A percentile compares a stretch with the other conserved stretches of the same genome.
phyloP scores from a whole-genome alignment of 2,329 filamentous ascomycete genomes.

The Clonostachys byssicola region DNA sequence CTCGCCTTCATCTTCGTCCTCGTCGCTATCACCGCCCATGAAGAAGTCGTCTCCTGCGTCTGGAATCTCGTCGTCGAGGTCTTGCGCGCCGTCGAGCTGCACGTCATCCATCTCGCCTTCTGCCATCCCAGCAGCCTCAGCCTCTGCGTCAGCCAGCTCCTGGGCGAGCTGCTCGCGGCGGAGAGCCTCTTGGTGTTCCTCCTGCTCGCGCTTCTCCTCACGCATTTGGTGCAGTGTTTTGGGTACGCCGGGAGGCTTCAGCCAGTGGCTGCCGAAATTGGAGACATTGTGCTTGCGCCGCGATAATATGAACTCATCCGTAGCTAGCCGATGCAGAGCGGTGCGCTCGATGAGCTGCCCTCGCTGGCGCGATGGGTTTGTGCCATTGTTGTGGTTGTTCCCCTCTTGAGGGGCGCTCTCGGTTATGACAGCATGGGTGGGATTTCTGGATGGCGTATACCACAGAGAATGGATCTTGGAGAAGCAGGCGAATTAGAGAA shows the following conservation, averaged over 20 bases:
- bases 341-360: constrained; percentile 50
- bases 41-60: constrained; percentile 57
- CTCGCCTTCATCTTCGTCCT: constrained; percentile 28
- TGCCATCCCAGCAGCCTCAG: constrained; percentile 27
- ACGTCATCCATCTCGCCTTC: constrained; percentile 46
- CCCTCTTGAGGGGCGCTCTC: constrained; percentile 21
- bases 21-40: constrained; percentile 39
- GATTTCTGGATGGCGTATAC: constrained; percentile 63
- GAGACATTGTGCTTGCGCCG: constrained; percentile 77
- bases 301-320: constrained; percentile 74
- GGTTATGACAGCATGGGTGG: constrained; percentile 26
- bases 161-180: constrained; percentile 66
- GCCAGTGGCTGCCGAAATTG: constrained; percentile 86
- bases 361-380: constrained; percentile 24
- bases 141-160: constrained; percentile 69
- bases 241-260: constrained; percentile 79
- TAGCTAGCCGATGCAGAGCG: constrained; percentile 62
- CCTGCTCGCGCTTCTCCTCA: constrained; percentile 83
- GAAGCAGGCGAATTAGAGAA: not conserved
- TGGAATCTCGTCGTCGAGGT: constrained; percentile 72
- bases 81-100: constrained; percentile 50
- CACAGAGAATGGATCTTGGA: constrained; percentile 68
- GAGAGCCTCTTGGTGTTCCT: constrained; percentile 76
- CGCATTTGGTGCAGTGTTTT: constrained; percentile 89
- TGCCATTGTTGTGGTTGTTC: constrained; percentile 14